Evolutionary conservation across 306 rosid species (phyloP).

Genomic region (Dryas alaskensis): DNA sequence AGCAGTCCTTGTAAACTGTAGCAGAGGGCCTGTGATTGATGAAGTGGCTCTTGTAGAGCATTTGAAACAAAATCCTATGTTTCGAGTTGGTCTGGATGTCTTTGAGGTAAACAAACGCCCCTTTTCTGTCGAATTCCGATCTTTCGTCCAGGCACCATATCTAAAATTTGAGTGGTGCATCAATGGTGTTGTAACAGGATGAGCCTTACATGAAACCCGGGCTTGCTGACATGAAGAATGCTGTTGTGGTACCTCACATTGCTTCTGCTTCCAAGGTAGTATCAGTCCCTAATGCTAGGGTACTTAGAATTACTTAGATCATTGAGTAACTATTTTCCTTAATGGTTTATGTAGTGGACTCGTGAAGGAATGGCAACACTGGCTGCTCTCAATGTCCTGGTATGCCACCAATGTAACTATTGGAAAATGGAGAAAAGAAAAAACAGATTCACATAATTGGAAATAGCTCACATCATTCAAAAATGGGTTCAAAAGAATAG

Average conservation of each 20-base stretch:
- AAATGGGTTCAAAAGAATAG: background rate
- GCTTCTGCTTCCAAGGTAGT: slow-evolving; percentile 98
- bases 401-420: slow-evolving; percentile 27
- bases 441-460: too few species aligned
- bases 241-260: slow-evolving; percentile 92
- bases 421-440: background rate
- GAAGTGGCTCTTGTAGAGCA: slow-evolving; percentile 96
- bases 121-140: background rate
- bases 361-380: slow-evolving; percentile 99
- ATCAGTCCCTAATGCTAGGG: background rate
- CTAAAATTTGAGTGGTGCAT: slow-evolving; percentile 2
- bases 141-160: background rate
- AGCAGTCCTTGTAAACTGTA: slow-evolving; percentile 91
- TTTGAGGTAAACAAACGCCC: slow-evolving; percentile 62
- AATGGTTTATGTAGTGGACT: slow-evolving; percentile 71
- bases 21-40: slow-evolving; percentile 94
- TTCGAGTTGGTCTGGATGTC: slow-evolving; percentile 96
- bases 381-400: slow-evolving; percentile 98
- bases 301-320: slow-evolving; percentile 11
- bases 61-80: slow-evolving; percentile 77
- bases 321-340: slow-evolving; percentile 8
- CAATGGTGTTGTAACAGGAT: slow-evolving; percentile 49
- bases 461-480: background rate
- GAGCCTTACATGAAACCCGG: slow-evolving; percentile 98
- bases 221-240: slow-evolving; percentile 92